Percentiles rank a stretch among this genome's conserved stretches.
phyloP scores from a whole-genome alignment of 2,329 filamentous ascomycete genomes.

The Calonectria montana region DNA sequence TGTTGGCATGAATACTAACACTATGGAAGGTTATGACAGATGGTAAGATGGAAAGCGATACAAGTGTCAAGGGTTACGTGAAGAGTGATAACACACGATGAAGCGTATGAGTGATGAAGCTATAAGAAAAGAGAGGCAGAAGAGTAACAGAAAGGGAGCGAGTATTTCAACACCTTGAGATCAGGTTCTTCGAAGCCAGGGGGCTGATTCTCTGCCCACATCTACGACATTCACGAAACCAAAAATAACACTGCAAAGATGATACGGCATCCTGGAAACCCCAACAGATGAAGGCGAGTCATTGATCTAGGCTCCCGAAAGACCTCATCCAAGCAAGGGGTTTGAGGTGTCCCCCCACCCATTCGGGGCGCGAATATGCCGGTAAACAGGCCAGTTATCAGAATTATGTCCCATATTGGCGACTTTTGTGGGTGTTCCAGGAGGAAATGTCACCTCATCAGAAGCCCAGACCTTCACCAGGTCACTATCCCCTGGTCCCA shows the following conservation, averaged over 20 bases:
- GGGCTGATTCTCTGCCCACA: slow-evolving; percentile 26
- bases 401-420: slow-evolving; percentile 18
- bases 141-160: slow-evolving; percentile 18
- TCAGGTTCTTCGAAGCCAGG: slow-evolving; percentile 23
- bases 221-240: slow-evolving; percentile 19
- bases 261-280: slow-evolving; percentile 16
- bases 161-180: slow-evolving; percentile 27
- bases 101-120: slow-evolving; percentile 11
- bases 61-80: neutral
- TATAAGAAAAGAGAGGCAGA: slow-evolving; percentile 19
- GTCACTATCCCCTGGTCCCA: slow-evolving; percentile 26
- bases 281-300: slow-evolving; percentile 19
- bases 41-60: too few species aligned
- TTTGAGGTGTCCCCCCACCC: slow-evolving; percentile 21
- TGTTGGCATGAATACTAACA: slow-evolving; percentile 3
- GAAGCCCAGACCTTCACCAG: slow-evolving; percentile 28
- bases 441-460: slow-evolving; percentile 29
- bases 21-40: neutral
- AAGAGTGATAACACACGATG: neutral
- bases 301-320: slow-evolving; percentile 14
- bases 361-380: slow-evolving; percentile 12
- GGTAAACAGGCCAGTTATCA: slow-evolving; percentile 14
- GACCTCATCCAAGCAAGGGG: slow-evolving; percentile 19
- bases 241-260: slow-evolving; percentile 24
- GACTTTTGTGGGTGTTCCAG: slow-evolving; percentile 11